phyloP scores from a whole-genome alignment of 768 basidiomycete species.

The Dacryopinax primogenitus region DNA sequence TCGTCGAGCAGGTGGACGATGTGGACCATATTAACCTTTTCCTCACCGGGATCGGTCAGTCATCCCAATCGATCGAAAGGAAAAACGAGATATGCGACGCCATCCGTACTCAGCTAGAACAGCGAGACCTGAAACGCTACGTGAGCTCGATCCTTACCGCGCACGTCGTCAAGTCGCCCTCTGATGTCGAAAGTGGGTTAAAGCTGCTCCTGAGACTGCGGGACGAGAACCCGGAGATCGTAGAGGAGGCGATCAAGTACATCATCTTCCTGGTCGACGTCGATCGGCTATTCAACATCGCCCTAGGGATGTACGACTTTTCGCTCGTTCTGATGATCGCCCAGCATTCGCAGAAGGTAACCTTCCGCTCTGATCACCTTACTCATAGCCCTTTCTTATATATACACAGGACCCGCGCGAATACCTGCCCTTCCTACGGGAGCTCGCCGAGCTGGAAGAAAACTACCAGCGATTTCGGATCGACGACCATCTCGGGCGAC shows the following conservation, averaged over 20 bases:
- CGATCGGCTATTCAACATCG: constrained; percentile 79
- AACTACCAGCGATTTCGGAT: constrained; percentile 82
- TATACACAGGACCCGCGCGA: constrained; percentile 77
- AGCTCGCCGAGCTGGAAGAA: constrained; percentile 64
- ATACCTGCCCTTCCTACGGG: constrained; percentile 91
- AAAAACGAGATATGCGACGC: constrained; percentile 64
- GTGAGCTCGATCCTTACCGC: constrained; percentile 86
- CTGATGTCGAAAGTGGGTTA: constrained; percentile 80
- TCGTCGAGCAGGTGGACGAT: constrained; percentile 76
- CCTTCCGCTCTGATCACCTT: constrained; percentile 7
- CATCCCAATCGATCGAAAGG: constrained; percentile 42
- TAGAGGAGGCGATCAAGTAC: constrained; percentile 96
- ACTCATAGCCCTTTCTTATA: neutral
- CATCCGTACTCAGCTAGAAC: constrained; percentile 58
- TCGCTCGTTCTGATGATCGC: constrained; percentile 89
- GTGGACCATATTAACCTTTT: constrained; percentile 90
- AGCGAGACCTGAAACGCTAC: constrained; percentile 58
- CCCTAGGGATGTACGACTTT: constrained; percentile 98
- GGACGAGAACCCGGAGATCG: constrained; percentile 55
- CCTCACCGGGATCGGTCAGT: constrained; percentile 70
- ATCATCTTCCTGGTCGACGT: constrained; percentile 96
- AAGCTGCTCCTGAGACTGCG: constrained; percentile 59
- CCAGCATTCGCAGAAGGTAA: constrained; percentile 90
- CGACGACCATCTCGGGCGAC: constrained; percentile 76
- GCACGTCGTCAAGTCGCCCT: constrained; percentile 80